Conservation (phyloP, 306 rosid species). For the Sphenostylis stenocarpa region DNA sequence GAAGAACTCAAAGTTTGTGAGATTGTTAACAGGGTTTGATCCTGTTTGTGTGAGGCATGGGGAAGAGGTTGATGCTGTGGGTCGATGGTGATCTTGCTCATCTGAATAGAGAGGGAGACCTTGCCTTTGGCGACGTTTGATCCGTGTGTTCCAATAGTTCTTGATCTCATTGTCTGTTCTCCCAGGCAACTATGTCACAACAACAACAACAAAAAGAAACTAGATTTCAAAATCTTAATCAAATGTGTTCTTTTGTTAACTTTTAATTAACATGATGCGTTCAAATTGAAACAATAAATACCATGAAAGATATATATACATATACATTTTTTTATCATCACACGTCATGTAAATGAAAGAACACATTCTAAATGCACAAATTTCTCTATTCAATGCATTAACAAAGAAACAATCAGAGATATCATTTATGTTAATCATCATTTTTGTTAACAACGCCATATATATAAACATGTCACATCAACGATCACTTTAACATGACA, state of each 20-base stretch:
- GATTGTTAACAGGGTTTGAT: constrained; percentile 27
- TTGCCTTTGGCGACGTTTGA: constrained; percentile 74
- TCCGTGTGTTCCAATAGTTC: constrained; percentile 91
- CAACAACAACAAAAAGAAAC: background rate
- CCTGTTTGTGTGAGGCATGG: constrained; percentile 24
- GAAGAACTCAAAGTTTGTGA: constrained; percentile 41
- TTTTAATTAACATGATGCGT: background rate
- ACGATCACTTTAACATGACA: background rate
- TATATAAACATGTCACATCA: background rate
- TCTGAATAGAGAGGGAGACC: constrained; percentile 71
- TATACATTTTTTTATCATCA: background rate
- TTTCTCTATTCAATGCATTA: too few relatives aligned
- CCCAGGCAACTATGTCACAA: constrained; percentile 67
- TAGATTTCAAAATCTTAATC: background rate
- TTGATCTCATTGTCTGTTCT: constrained; percentile 96
- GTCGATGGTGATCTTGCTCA: constrained; percentile 9
- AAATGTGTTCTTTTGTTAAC: background rate
- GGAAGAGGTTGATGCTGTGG: constrained; percentile 35
- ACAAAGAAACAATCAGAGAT: background rate
- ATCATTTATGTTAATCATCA: background rate
- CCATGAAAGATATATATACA: background rate
- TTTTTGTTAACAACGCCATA: background rate
- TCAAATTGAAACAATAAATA: background rate
- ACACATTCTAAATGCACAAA: background rate
- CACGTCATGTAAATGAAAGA: background rate